A percentile compares a stretch with the other conserved stretches of the same genome.
These are phyloP conservation scores for Tulasnella sp. DNA, from an alignment of 768 basidiomycete species.

Conservation along the genomic window DNA sequence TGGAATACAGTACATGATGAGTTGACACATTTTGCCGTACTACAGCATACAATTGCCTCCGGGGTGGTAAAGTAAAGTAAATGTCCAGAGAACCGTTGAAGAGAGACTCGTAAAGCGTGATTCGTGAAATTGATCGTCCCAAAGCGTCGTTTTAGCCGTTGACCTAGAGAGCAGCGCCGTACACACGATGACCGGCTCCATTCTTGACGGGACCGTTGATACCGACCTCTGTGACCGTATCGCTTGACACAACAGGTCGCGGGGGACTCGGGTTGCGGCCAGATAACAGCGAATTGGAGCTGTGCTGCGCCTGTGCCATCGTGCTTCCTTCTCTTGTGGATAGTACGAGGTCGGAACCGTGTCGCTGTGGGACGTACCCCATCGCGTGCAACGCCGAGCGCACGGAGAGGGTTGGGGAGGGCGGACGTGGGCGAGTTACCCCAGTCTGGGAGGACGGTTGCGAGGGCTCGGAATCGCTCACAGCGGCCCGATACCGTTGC, in stretches of 20 bases:
- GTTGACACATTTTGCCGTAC: too few species aligned
- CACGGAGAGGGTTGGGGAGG: constrained; percentile 7
- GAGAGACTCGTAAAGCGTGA: too few species aligned
- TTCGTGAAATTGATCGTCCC: not conserved
- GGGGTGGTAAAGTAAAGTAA: too few species aligned
- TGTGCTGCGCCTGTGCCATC: not conserved
- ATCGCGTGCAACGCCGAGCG: not conserved
- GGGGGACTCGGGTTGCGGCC: too few species aligned
- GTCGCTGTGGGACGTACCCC: constrained; percentile 1
- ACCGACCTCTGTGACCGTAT: not conserved
- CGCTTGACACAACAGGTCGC: too few species aligned
- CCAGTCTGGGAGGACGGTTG: too few species aligned
- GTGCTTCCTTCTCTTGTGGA: not conserved
- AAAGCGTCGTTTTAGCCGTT: not conserved
- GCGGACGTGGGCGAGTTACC: not conserved
- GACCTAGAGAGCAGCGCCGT: not conserved
- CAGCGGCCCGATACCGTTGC: not conserved
- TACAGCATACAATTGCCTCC: too few species aligned
- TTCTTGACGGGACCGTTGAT: not conserved
- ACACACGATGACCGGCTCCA: too few species aligned
- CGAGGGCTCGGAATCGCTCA: not conserved
- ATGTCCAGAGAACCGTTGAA: too few species aligned
- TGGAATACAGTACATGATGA: too few species aligned
- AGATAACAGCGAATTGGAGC: not conserved
- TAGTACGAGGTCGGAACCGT: not conserved